These are phyloP conservation scores for Penicillium sp. DNA, from an alignment of 2,329 filamentous ascomycete species.

Conservation along the genomic window DNA sequence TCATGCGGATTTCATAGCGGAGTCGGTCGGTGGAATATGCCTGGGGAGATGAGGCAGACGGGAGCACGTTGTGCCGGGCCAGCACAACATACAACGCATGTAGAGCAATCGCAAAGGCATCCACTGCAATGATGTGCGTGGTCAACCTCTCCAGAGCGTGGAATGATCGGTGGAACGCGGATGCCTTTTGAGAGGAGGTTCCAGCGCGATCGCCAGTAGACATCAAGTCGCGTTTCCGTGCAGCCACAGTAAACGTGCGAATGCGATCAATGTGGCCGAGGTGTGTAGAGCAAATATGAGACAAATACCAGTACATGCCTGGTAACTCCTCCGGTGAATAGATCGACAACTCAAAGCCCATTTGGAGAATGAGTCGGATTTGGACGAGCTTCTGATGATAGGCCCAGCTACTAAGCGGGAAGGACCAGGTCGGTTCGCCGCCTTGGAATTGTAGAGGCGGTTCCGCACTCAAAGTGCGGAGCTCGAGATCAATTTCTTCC, in stretches of 20 bases:
- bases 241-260: slow-evolving; percentile 51
- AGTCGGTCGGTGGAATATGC: slow-evolving; percentile 61
- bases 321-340: slow-evolving; percentile 78
- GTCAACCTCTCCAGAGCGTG: slow-evolving; percentile 53
- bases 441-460: slow-evolving; percentile 47
- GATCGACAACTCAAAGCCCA: slow-evolving; percentile 87
- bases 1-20: slow-evolving; percentile 78
- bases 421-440: slow-evolving; percentile 54
- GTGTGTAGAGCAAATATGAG: slow-evolving; percentile 61
- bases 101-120: slow-evolving; percentile 46
- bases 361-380: slow-evolving; percentile 77
- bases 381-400: slow-evolving; percentile 83
- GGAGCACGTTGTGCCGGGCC: slow-evolving; percentile 46
- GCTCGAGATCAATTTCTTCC: slow-evolving; percentile 62
- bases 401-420: slow-evolving; percentile 76
- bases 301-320: slow-evolving; percentile 85
- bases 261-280: slow-evolving; percentile 65
- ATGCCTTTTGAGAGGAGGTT: slow-evolving; percentile 22
- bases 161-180: slow-evolving; percentile 33
- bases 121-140: slow-evolving; percentile 57
- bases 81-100: slow-evolving; percentile 59
- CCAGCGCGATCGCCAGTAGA: slow-evolving; percentile 2
- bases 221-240: slow-evolving; percentile 22
- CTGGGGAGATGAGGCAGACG: slow-evolving; percentile 40
- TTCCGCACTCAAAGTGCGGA: slow-evolving; percentile 56